Percentiles rank a stretch among this genome's conserved stretches.
phyloP scores from a whole-genome alignment of 768 basidiomycete species.

The Boletus patriciae region DNA sequence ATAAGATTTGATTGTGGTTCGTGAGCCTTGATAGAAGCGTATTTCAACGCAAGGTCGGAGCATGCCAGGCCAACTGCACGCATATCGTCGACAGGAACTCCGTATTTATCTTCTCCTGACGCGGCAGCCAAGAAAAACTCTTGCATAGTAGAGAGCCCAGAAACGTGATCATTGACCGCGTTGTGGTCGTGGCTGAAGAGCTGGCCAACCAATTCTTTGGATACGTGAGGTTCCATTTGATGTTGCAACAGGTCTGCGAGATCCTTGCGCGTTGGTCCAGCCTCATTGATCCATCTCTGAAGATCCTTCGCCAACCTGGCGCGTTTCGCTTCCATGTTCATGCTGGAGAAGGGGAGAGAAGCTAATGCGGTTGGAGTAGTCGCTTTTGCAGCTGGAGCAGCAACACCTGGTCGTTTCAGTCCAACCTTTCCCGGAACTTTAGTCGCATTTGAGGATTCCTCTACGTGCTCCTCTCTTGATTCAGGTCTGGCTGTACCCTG shows the following conservation, averaged over 20 bases:
- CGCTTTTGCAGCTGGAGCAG: slow-evolving; percentile 31
- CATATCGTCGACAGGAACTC: slow-evolving; percentile 45
- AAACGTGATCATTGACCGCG: slow-evolving; percentile 87
- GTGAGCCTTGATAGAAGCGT: slow-evolving; percentile 84
- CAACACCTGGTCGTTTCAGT: slow-evolving; percentile 45
- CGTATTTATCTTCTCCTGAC: slow-evolving; percentile 55
- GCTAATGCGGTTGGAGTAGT: slow-evolving; percentile 34
- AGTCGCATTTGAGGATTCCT: slow-evolving; percentile 34
- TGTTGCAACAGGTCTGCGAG: slow-evolving; percentile 80
- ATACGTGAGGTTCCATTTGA: slow-evolving; percentile 88
- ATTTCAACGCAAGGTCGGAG: slow-evolving; percentile 90
- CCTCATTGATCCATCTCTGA: slow-evolving; percentile 82
- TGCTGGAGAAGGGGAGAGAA: slow-evolving; percentile 36
- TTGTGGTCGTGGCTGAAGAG: slow-evolving; percentile 96
- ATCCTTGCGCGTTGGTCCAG: slow-evolving; percentile 81
- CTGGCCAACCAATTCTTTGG: slow-evolving; percentile 69
- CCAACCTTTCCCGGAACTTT: slow-evolving; percentile 40
- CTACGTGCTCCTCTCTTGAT: slow-evolving; percentile 39
- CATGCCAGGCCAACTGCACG: slow-evolving; percentile 76
- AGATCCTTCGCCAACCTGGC: slow-evolving; percentile 71
- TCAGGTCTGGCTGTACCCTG: slow-evolving; percentile 53
- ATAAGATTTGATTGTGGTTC: slow-evolving; percentile 89
- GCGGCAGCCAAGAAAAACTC: slow-evolving; percentile 70
- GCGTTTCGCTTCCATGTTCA: slow-evolving; percentile 51
- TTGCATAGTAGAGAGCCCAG: slow-evolving; percentile 69